Base-by-base conservation (phyloP, 805 yeast species). In the Candida ipomoeae region DNA sequence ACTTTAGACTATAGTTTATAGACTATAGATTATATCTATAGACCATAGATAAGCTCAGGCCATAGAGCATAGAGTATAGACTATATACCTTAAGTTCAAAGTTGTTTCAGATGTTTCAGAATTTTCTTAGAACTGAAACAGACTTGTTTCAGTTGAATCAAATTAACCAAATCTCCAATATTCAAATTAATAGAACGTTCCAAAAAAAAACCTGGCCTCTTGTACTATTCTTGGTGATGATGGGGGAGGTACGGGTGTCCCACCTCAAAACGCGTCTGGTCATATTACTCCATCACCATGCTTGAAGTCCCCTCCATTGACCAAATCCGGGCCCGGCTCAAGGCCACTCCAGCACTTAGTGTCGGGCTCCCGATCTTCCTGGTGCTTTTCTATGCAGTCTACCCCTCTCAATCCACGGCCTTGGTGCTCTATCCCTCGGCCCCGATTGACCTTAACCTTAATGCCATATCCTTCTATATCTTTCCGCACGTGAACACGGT, bases 381-480 rank as follows among this genome's bases (percentile, higher is more conserved):
- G 37, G 60, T 73, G 5, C 44, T 77, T 7, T 65, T 85, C 39
- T 74, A 75, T 53, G 29, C 77, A 2, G 49, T 73, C 31, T 75
- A 58, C 37, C 56, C 59, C 3, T 10, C 55, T 5, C 53, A 20
- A 1, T 52, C 56, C 40, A 36, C 36, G 3, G 56, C 61, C 3
- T 46, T 58, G 11, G 50, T 58, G 42, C 52, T 58, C 17, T 40
- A 23, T 17, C 86, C 94, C 13, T 63, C 70, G 45, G 80, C 88
- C 2, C 69, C 85, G 4, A 69, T 79, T 51, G 54, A 63, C 31
- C 61, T 73, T 44, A 71, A 72, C 52, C 58, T 83, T 55, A 76
- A 76, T 61, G 62, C 80, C 39, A 61, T 85, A n/a, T 82, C 94
- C 7, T 77, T 87, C 57, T 89, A 86, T 63, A 87, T 90, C 2